Conservation (phyloP, 257 asterid genomes). For the Fraxinus anomala region DNA sequence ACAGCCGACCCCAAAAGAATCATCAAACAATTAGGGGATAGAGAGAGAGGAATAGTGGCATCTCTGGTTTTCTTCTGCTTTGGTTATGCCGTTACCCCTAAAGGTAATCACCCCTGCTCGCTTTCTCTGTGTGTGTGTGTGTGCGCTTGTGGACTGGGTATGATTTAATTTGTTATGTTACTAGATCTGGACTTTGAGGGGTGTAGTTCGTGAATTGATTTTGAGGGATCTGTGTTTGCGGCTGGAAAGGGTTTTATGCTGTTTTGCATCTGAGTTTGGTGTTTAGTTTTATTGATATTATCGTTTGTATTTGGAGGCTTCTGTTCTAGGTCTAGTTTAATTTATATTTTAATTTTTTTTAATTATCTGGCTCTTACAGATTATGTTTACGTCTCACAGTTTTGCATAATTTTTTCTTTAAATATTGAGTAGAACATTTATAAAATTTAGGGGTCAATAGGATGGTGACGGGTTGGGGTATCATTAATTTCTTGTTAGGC, state of each 20-base stretch:
- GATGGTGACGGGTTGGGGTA: not conserved
- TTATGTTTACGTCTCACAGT: not conserved
- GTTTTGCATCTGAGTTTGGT: not conserved
- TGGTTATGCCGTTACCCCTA: slow-evolving; percentile 45
- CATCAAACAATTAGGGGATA: not conserved
- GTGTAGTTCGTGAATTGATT: slow-evolving; percentile 19
- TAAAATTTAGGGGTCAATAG: not conserved
- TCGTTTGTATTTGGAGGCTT: not conserved
- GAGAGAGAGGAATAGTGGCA: slow-evolving; percentile 32
- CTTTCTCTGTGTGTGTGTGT: not conserved
- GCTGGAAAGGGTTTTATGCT: not conserved
- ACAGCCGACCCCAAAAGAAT: not conserved
- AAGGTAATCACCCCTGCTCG: slow-evolving; percentile 23
- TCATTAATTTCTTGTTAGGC: no score
- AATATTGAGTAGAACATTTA: not conserved
- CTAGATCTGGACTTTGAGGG: slow-evolving; percentile 29
- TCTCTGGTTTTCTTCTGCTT: slow-evolving; percentile 39
- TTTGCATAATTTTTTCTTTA: not conserved
- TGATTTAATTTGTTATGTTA: not conserved
- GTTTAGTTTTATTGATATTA: not conserved
- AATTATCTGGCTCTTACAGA: not conserved
- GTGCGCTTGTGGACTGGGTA: not conserved
- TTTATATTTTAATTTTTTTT: not conserved
- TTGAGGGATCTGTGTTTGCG: slow-evolving; percentile 23
- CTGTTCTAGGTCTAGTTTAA: not conserved